Conservation (phyloP, 805 yeast species). For the Metschnikowia borealis region DNA sequence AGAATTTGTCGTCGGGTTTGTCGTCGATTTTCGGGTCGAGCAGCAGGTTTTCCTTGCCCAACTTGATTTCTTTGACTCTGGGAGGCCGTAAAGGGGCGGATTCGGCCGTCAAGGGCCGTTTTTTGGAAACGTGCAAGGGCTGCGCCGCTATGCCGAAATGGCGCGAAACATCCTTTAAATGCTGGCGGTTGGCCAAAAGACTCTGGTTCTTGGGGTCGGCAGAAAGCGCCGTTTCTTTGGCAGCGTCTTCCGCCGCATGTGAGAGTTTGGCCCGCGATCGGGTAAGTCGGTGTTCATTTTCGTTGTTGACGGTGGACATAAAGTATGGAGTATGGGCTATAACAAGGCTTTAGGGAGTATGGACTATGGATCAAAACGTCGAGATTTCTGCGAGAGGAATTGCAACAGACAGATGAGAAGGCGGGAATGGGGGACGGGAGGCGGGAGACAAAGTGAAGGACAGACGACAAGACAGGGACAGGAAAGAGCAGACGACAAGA, state of each 20-base stretch:
- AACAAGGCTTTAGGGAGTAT: too few relatives aligned
- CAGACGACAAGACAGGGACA: too few relatives aligned
- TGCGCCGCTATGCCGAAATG: conserved; percentile 25
- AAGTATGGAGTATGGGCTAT: neutral
- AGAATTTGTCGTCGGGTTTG: neutral
- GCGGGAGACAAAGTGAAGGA: too few relatives aligned
- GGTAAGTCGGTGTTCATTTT: conserved; percentile 36
- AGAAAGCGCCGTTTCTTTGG: neutral
- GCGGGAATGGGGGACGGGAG: too few relatives aligned
- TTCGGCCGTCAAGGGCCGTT: conserved; percentile 33
- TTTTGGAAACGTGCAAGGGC: conserved; percentile 13
- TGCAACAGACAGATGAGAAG: too few relatives aligned
- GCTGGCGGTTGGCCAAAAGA: conserved; percentile 12
- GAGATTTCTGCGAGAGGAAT: too few relatives aligned
- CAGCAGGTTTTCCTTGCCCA: conserved; percentile 5
- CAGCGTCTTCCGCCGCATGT: neutral
- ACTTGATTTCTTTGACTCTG: conserved; percentile 4
- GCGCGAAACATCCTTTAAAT: conserved; percentile 38
- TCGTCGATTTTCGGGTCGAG: neutral
- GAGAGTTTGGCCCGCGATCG: conserved; percentile 21
- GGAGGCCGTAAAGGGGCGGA: conserved; percentile 27
- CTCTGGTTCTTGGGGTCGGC: neutral
- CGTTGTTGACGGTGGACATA: conserved; percentile 31
- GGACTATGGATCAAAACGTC: too few relatives aligned
- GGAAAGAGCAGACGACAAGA: too few relatives aligned